Base-by-base conservation (phyloP, 179 eudicot genomes). In the Beta lomatogona region DNA sequence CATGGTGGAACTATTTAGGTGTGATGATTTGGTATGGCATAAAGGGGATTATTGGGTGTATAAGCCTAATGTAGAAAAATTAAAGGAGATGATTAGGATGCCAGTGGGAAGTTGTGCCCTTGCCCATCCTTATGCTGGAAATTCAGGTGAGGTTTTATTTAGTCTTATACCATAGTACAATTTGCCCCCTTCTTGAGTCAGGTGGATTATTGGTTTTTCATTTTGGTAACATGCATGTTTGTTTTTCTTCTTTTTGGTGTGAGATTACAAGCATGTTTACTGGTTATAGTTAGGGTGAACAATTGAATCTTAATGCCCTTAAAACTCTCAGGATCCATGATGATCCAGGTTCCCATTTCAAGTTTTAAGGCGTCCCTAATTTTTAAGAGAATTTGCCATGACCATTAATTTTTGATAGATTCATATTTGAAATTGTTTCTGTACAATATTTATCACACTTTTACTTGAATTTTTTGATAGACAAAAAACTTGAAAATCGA, bases 1-100 rank as follows among this genome's bases (percentile, higher is more conserved):
- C 15, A 92, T 92, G 95, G 73, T 85, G 86, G 98, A 94, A 85
- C 74, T 94, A 0, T 94, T 91, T 70, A 77, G 90, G 76, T 94
- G 97, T 78, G 91, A 92, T 31, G 98, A 94, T 85, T 82, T 88
- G 71, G 5, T 91, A 72, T 87, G 87, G 97, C 89, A 89, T 81
- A 86, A 86, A 67, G 91, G 87, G 7, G 85, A 86, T 66, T 82
- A 80, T 68, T 85, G 88, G 89, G 86, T 94, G 85, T 93, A 91
- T 77, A 88, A 83, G 83, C 94, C 97, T n/a, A 84, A 89, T 54
- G 84, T 94, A 73, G 55, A 66, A 0, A 91, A 82, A 69, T 78
- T 93, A n/a, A 82, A 70, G 50, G 80, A 90, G 36, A 74, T 87
- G 75, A 57, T 89, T 22, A 61, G 61, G 70, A 89, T 91, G 96